A percentile compares a stretch with the other conserved stretches of the same genome.
Conservation (phyloP, 202 grass and related monocot species). For the Digitaria exilis region DNA sequence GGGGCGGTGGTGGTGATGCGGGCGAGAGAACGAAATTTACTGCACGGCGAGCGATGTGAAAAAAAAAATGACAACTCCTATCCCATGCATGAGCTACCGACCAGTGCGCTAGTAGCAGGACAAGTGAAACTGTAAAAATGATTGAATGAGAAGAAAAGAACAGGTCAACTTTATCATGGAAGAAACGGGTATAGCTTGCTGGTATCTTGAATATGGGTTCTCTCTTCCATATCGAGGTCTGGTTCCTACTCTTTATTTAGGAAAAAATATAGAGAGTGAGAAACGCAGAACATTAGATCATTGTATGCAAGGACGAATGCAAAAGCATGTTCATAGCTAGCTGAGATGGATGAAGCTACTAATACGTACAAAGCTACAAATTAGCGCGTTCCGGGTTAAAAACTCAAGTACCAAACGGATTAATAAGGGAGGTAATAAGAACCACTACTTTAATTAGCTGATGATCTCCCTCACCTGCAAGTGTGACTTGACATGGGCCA, state of each 20-base stretch:
- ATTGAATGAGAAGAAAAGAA: neutral
- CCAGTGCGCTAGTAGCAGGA: neutral
- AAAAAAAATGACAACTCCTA: constrained; percentile 27
- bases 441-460: neutral
- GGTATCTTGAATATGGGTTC: no score
- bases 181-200: neutral
- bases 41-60: constrained; percentile 34
- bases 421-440: neutral
- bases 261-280: neutral
- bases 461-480: no score
- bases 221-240: neutral
- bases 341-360: no score
- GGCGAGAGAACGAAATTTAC: constrained; percentile 32
- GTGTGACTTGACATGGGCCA: constrained; percentile 96
- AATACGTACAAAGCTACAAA: no score
- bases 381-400: no score
- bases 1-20: neutral
- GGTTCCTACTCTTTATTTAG: neutral
- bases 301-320: neutral
- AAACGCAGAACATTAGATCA: neutral
- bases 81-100: constrained; percentile 36
- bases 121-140: constrained; percentile 45
- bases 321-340: neutral
- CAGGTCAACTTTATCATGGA: neutral
- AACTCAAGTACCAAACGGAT: neutral